A percentile compares a stretch with the other conserved stretches of the same genome.
These are phyloP conservation scores for Parmales sp. DNA, from an alignment of 108 stramenopile genomes.

Conservation along the genomic window DNA sequence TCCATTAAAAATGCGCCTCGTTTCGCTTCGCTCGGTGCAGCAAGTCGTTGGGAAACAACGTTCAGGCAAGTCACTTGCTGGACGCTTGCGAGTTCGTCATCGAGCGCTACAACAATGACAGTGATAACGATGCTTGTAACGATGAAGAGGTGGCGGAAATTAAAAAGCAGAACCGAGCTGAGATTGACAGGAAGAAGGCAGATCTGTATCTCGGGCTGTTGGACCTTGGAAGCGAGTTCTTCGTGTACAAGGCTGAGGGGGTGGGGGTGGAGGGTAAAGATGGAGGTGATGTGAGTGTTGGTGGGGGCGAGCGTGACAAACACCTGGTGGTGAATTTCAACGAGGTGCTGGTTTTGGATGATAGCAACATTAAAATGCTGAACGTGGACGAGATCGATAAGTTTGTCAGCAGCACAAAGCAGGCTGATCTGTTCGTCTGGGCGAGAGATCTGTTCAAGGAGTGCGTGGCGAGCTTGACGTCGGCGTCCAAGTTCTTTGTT, in stretches of 20 bases:
- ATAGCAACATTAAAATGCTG: too few relatives aligned
- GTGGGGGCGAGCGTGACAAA: too few relatives aligned
- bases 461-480: neutral
- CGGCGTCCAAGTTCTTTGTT: neutral
- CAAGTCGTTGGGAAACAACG: neutral
- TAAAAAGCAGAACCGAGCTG: neutral
- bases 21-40: neutral
- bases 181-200: slow-evolving; percentile 5
- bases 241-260: neutral
- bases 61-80: neutral
- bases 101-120: neutral
- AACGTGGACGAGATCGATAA: too few relatives aligned
- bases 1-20: too few relatives aligned
- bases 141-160: neutral
- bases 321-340: neutral
- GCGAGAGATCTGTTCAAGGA: neutral
- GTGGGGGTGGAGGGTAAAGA: neutral
- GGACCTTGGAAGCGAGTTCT: neutral
- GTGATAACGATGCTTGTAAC: neutral
- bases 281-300: neutral
- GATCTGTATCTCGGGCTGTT: neutral
- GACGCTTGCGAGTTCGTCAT: neutral
- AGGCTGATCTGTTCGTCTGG: too few relatives aligned
- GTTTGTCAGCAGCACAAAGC: too few relatives aligned
- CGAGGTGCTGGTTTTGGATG: neutral